Evolutionary conservation across 495 filamentous ascomycete genomes (phyloP).

Genomic region (Schizothecium vesticola): DNA sequence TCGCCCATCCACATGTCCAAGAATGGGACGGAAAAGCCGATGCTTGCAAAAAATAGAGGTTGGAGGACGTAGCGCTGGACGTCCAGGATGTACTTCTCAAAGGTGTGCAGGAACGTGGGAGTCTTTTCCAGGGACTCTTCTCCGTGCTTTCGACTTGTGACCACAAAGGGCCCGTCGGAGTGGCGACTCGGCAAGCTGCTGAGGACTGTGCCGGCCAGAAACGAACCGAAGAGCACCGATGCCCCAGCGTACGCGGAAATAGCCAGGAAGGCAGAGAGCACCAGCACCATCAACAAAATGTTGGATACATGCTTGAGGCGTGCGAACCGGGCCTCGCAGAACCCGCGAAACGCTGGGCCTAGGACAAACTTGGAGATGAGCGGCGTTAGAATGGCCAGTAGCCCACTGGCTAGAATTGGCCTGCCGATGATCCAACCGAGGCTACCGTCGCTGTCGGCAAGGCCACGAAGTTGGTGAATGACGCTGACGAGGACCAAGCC

Average conservation of each 20-base stretch:
- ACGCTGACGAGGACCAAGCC: conserved; percentile 76
- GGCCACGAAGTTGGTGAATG: conserved; percentile 42
- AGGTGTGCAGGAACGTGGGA: conserved; percentile 40
- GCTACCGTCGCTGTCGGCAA: conserved; percentile 5
- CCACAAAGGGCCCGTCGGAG: background rate
- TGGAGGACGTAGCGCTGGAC: conserved; percentile 52
- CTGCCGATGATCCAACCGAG: conserved; percentile 28
- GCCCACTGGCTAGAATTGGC: conserved; percentile 22
- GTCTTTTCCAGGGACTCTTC: conserved; percentile 19
- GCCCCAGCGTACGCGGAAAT: conserved; percentile 48
- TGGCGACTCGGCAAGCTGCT: conserved; percentile 27
- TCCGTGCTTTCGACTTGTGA: background rate
- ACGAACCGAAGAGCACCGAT: conserved; percentile 65
- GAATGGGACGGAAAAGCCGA: conserved; percentile 76
- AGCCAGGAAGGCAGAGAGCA: conserved; percentile 20
- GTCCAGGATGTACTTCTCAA: conserved; percentile 51
- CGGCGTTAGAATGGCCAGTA: conserved; percentile 24
- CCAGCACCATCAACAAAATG: conserved; percentile 15
- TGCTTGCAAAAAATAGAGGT: conserved; percentile 76
- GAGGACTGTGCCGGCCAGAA: conserved; percentile 56
- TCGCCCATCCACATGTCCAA: conserved; percentile 57
- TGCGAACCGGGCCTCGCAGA: conserved; percentile 1
- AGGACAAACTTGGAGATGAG: conserved; percentile 12
- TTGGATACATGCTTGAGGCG: conserved; percentile 12
- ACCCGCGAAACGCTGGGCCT: conserved; percentile 14